phyloP scores from a whole-genome alignment of 768 basidiomycete species.

The Tylopilus plumbeoviolaceoides region DNA sequence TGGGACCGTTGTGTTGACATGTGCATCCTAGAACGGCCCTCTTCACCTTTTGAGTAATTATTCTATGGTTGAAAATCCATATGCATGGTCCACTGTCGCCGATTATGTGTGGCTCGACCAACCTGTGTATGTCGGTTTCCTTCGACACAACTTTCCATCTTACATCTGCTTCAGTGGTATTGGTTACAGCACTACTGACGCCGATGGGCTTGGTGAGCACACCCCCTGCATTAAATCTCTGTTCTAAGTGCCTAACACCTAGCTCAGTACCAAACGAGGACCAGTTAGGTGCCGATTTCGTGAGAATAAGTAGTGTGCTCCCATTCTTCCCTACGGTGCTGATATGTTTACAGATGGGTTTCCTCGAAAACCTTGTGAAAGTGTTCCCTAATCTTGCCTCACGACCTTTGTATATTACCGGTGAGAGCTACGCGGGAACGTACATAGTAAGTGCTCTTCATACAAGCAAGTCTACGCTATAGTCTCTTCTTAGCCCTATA shows the following conservation, averaged over 20 bases:
- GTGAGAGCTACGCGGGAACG: slow-evolving; percentile 71
- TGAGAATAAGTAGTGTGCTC: slow-evolving; percentile 21
- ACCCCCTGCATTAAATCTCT: not conserved
- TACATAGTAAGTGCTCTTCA: slow-evolving; percentile 51
- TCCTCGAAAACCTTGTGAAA: slow-evolving; percentile 64
- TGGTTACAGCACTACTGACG: slow-evolving; percentile 61
- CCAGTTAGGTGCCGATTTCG: slow-evolving; percentile 49
- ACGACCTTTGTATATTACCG: slow-evolving; percentile 65
- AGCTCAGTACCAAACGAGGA: slow-evolving; percentile 54
- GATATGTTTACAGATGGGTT: slow-evolving; percentile 51
- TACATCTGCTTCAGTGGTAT: slow-evolving; percentile 40
- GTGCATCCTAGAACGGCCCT: slow-evolving; percentile 56
- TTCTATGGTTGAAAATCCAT: slow-evolving; percentile 42
- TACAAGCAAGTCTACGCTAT: too few species aligned
- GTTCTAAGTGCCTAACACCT: not conserved
- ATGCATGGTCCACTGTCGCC: slow-evolving; percentile 54
- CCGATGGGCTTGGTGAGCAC: slow-evolving; percentile 48
- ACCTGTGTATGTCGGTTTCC: slow-evolving; percentile 41
- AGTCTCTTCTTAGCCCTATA: too few species aligned
- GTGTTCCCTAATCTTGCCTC: slow-evolving; percentile 66
- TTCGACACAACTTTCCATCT: not conserved
- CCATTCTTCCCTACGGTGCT: not conserved
- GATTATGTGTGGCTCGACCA: slow-evolving; percentile 67
- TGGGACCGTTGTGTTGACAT: not conserved
- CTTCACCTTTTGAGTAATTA: slow-evolving; percentile 52